These are phyloP conservation scores for Annona cherimola DNA, from an alignment of 164 flowering plant genomes.

Conservation along the genomic window DNA sequence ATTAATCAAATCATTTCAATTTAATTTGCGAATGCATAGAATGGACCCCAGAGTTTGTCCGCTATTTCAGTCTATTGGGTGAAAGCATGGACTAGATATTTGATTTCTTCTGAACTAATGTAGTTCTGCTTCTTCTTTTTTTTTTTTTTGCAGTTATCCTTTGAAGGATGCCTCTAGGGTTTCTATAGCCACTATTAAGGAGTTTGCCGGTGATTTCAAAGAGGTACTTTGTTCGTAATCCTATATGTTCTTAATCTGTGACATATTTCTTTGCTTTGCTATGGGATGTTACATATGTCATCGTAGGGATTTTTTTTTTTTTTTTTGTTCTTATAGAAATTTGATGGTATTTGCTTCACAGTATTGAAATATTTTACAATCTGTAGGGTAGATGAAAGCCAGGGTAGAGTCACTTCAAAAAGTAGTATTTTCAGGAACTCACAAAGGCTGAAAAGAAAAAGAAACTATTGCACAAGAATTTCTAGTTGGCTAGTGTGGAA, in stretches of 20 bases:
- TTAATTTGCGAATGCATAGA: background rate
- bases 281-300: too few species aligned
- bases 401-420: too few species aligned
- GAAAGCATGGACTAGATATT: background rate
- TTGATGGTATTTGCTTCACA: too few species aligned
- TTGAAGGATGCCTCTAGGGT: constrained; percentile 75
- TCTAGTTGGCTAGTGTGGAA: too few species aligned
- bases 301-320: too few species aligned
- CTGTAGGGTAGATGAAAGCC: too few species aligned
- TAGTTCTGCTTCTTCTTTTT: background rate
- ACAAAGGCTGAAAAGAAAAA: too few species aligned
- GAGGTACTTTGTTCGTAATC: constrained; percentile 45
- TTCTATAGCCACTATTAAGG: constrained; percentile 65
- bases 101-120: constrained; percentile 1
- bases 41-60: background rate
- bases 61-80: background rate
- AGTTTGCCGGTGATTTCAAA: constrained; percentile 52
- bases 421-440: too few species aligned
- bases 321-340: too few species aligned
- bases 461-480: too few species aligned
- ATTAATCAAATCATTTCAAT: background rate
- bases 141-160: constrained; percentile 61
- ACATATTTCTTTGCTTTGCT: background rate
- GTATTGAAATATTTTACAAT: too few species aligned
- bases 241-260: background rate